Conservation (phyloP, 139 green algal species). For the Coccomyxa sp. region DNA sequence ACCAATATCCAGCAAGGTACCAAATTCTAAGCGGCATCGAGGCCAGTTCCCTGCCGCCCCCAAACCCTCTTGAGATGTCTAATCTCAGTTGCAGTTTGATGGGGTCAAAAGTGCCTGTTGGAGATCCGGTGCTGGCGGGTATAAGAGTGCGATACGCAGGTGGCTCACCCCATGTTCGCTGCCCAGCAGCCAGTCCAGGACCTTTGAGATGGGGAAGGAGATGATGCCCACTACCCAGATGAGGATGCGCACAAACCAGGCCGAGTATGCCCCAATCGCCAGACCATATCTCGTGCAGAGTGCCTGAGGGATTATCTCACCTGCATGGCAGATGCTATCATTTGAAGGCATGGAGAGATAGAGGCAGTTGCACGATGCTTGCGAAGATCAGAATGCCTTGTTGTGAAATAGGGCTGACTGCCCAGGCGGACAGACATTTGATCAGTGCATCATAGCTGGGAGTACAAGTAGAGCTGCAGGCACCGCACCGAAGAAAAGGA, state of each 20-base stretch:
- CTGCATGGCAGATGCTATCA: slow-evolving; percentile 14
- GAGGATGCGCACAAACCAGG: slow-evolving; percentile 31
- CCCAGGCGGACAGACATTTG: background rate
- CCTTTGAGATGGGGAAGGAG: slow-evolving; percentile 46
- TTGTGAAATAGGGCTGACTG: background rate
- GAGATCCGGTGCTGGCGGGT: too few relatives aligned
- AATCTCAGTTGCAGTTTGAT: too few relatives aligned
- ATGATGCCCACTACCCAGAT: slow-evolving; percentile 27
- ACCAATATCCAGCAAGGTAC: too few relatives aligned
- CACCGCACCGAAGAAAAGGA: slow-evolving; percentile 65
- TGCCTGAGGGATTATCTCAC: slow-evolving; percentile 51
- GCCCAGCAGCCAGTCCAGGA: slow-evolving; percentile 52
- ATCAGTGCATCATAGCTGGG: background rate
- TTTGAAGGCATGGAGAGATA: background rate
- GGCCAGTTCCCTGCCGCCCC: too few relatives aligned
- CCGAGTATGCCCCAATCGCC: slow-evolving; percentile 33
- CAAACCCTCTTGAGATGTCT: too few relatives aligned
- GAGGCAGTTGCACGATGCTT: background rate
- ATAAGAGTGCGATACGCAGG: too few relatives aligned
- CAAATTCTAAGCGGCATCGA: too few relatives aligned
- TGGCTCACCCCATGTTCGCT: slow-evolving; percentile 21
- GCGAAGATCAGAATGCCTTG: background rate
- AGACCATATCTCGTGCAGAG: slow-evolving; percentile 42
- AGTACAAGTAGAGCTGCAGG: background rate
- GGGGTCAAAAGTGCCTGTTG: too few relatives aligned